A percentile compares a stretch with the other conserved stretches of the same genome.
Evolutionary conservation across 202 grass and related monocot genomes (phyloP).

Genomic region (Hordeum pubiflorum): DNA sequence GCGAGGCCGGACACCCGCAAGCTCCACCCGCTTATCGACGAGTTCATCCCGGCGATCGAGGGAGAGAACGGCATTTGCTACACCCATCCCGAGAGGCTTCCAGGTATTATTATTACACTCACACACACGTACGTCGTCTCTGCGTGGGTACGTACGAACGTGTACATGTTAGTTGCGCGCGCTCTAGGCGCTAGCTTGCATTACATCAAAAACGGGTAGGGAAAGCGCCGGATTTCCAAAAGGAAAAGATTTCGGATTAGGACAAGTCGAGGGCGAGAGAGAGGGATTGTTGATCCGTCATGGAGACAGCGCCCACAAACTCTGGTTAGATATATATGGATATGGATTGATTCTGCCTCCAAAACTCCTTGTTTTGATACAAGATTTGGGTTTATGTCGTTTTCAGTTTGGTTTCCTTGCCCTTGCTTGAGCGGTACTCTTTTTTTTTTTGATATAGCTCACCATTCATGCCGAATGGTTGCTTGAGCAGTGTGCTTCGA

Average conservation of each 20-base stretch:
- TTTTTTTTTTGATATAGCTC: no score
- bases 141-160: no score
- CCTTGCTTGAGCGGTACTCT: neutral
- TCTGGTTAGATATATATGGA: neutral
- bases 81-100: conserved; percentile 92
- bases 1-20: conserved; percentile 57
- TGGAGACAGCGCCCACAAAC: neutral
- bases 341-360: neutral
- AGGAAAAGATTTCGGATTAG: conserved; percentile 20
- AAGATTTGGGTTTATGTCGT: neutral
- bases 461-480: no score
- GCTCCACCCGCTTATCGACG: conserved; percentile 84
- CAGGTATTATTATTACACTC: conserved; percentile 28
- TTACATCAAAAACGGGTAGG: conserved; percentile 11
- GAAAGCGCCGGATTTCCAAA: conserved; percentile 18
- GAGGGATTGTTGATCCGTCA: conserved; percentile 11
- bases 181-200: neutral
- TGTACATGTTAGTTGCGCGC: neutral
- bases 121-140: no score
- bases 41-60: conserved; percentile 92
- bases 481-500: no score
- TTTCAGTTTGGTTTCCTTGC: conserved; percentile 15
- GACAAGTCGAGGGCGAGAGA: neutral
- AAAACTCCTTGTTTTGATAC: neutral
- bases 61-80: conserved; percentile 98